These are phyloP conservation scores for Silene vulgaris DNA, from an alignment of 179 eudicot species.

Conservation along the genomic window DNA sequence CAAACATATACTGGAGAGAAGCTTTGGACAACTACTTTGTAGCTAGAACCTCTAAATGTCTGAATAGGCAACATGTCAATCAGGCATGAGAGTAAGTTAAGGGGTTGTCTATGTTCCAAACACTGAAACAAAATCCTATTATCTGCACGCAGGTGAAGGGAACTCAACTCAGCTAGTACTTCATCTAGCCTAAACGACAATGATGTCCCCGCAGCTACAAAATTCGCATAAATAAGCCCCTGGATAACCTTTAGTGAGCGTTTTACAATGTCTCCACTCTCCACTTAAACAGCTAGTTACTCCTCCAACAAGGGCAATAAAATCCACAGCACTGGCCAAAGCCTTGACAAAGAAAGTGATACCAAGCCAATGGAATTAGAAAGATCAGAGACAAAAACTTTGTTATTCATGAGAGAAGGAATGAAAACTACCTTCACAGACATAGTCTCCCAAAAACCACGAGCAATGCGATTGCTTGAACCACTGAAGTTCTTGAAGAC, in stretches of 20 bases:
- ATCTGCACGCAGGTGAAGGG: neutral
- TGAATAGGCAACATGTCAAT: neutral
- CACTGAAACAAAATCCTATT: neutral
- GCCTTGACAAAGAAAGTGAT: neutral
- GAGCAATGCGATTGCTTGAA: slow-evolving; percentile 77
- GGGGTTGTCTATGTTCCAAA: neutral
- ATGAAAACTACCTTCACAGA: slow-evolving; percentile 69
- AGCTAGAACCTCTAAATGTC: neutral
- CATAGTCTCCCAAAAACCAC: slow-evolving; percentile 90
- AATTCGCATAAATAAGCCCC: neutral
- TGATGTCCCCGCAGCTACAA: neutral
- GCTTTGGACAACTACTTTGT: neutral
- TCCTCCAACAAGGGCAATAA: neutral
- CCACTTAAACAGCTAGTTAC: neutral
- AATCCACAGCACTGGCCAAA: neutral
- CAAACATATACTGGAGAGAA: neutral
- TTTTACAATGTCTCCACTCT: neutral
- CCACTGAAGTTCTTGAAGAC: slow-evolving; percentile 85
- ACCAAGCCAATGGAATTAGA: neutral
- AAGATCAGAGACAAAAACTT: neutral
- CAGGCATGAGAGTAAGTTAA: neutral
- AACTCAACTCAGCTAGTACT: neutral
- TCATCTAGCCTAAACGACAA: neutral
- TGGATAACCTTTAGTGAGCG: neutral
- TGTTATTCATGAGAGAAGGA: neutral